Evolutionary conservation across 108 stramenopile genomes (phyloP).

Genomic region (Fragilariopsis cylindrus): DNA sequence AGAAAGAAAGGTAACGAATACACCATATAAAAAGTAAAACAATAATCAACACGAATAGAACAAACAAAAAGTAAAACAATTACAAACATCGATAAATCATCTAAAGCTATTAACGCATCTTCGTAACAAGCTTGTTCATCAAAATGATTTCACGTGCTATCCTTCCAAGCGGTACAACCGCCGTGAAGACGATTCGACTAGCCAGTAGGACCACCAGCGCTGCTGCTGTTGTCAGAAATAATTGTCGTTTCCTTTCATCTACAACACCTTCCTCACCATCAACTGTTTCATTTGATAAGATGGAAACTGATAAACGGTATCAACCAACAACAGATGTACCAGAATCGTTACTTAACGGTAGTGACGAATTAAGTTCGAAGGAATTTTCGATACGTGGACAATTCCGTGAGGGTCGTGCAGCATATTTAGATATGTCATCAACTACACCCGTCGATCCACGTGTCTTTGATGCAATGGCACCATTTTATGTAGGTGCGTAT

Average conservation of each 20-base stretch:
- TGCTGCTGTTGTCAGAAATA: background rate
- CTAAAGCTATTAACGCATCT: background rate
- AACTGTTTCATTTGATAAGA: slow-evolving; percentile 49
- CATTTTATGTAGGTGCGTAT: slow-evolving; percentile 91
- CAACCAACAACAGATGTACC: slow-evolving; percentile 42
- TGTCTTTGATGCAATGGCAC: slow-evolving; percentile 97
- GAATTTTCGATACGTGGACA: slow-evolving; percentile 61
- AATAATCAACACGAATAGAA: no score
- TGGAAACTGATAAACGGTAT: slow-evolving; percentile 57
- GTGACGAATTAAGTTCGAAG: background rate
- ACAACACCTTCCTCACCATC: slow-evolving; percentile 28
- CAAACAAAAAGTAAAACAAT: no score
- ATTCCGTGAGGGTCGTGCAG: slow-evolving; percentile 79
- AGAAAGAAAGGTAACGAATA: no score
- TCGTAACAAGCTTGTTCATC: no score
- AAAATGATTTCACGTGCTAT: slow-evolving; percentile 3
- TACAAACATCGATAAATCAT: background rate
- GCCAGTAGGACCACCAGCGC: background rate
- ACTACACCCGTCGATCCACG: slow-evolving; percentile 99
- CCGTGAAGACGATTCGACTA: background rate
- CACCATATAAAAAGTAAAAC: no score
- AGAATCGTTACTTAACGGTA: slow-evolving; percentile 28
- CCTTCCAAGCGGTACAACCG: background rate
- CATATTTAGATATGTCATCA: slow-evolving; percentile 89
- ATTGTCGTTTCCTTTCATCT: background rate